phyloP scores from a whole-genome alignment of 148 eudicot genomes.

The Chenopodium quinoa region DNA sequence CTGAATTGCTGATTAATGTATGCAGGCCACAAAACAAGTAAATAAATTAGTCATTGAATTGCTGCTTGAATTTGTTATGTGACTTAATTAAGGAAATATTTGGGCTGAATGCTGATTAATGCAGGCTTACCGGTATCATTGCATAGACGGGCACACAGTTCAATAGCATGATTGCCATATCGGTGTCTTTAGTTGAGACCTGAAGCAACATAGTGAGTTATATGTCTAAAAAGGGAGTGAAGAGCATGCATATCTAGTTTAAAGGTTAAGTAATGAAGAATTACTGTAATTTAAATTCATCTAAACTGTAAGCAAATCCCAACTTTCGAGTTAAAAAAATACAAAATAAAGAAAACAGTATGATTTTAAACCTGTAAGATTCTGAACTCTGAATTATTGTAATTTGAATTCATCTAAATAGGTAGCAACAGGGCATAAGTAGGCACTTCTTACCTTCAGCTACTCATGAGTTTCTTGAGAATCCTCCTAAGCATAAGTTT shows the following conservation, averaged over 20 bases:
- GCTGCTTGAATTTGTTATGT: not conserved
- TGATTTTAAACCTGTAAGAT: not conserved
- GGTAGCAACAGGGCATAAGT: too few species aligned
- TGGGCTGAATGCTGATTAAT: too few species aligned
- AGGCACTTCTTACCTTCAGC: too few species aligned
- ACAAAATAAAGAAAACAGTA: not conserved
- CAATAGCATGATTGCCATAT: conserved; percentile 40
- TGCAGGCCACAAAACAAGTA: not conserved
- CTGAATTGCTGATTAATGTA: too few species aligned
- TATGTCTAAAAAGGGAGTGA: not conserved
- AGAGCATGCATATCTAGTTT: not conserved
- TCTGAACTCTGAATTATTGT: not conserved
- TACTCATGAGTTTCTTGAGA: too few species aligned
- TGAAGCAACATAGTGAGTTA: conserved; percentile 23
- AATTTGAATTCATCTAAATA: too few species aligned
- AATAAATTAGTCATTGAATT: not conserved
- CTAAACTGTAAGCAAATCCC: not conserved
- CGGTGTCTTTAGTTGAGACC: conserved; percentile 25
- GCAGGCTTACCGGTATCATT: conserved; percentile 70
- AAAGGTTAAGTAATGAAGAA: too few species aligned
- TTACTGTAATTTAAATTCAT: too few species aligned
- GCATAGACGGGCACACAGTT: conserved; percentile 81
- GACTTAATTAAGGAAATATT: not conserved
- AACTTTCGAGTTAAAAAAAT: too few species aligned
- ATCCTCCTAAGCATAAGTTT: too few species aligned